Percentiles rank a stretch among this genome's conserved stretches.
phyloP scores from a whole-genome alignment of 768 basidiomycete genomes.

The Termitomyces sp. region DNA sequence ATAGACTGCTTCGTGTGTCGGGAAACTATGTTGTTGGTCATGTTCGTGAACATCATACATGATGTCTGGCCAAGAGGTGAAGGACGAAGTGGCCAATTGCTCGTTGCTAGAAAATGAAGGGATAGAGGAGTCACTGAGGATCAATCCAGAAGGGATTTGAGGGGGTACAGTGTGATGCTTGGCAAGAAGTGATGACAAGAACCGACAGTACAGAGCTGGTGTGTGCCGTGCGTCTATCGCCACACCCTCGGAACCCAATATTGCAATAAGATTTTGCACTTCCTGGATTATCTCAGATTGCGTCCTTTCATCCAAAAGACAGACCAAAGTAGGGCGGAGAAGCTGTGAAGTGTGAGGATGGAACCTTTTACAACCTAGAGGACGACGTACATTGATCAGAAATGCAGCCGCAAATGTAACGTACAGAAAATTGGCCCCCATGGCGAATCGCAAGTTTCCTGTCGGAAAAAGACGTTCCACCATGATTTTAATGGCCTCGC shows the following conservation, averaged over 20 bases:
- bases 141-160: background rate
- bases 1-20: background rate
- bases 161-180: slow-evolving; percentile 24
- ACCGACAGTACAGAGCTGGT: slow-evolving; percentile 53
- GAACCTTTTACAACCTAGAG: background rate
- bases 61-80: slow-evolving; percentile 41
- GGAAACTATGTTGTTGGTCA: background rate
- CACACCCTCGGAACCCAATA: slow-evolving; percentile 43
- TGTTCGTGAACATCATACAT: slow-evolving; percentile 6
- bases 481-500: slow-evolving; percentile 50
- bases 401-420: slow-evolving; percentile 58
- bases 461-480: slow-evolving; percentile 47
- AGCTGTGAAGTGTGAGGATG: slow-evolving; percentile 27
- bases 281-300: slow-evolving; percentile 36
- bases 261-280: slow-evolving; percentile 38
- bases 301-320: slow-evolving; percentile 33
- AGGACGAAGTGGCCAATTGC: slow-evolving; percentile 20
- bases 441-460: slow-evolving; percentile 49
- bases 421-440: slow-evolving; percentile 46
- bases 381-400: slow-evolving; percentile 46
- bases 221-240: slow-evolving; percentile 52
- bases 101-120: slow-evolving; percentile 19
- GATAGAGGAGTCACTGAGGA: slow-evolving; percentile 10
- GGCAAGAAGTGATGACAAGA: slow-evolving; percentile 42
- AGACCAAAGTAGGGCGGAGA: slow-evolving; percentile 42